These are phyloP conservation scores for Trichosanthes truncata DNA, from an alignment of 306 rosid species.

Conservation along the genomic window DNA sequence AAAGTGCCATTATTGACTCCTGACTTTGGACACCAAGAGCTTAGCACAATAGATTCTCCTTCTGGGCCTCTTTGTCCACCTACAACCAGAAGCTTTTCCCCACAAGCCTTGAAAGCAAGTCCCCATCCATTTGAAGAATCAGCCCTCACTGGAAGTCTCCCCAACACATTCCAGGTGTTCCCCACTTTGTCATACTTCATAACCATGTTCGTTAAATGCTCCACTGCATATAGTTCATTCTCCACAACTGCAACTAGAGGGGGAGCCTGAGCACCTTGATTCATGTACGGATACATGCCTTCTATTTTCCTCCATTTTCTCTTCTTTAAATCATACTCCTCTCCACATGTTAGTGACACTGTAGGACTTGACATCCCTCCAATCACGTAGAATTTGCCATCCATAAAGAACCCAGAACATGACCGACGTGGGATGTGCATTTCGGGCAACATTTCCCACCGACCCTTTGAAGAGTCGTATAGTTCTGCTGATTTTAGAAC, in stretches of 20 bases:
- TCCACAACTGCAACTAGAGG: slow-evolving; percentile 94
- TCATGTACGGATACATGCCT: slow-evolving; percentile 77
- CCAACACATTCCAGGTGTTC: slow-evolving; percentile 69
- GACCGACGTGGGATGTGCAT: slow-evolving; percentile 81
- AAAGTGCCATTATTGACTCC: slow-evolving; percentile 54
- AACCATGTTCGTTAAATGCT: slow-evolving; percentile 80
- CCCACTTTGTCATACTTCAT: slow-evolving; percentile 68
- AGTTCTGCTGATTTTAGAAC: slow-evolving; percentile 68
- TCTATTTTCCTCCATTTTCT: slow-evolving; percentile 70
- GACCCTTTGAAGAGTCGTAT: slow-evolving; percentile 57
- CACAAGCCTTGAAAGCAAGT: slow-evolving; percentile 95
- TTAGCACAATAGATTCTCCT: slow-evolving; percentile 72
- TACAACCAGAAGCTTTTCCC: slow-evolving; percentile 67
- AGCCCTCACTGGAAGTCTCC: slow-evolving; percentile 87
- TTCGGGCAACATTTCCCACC: slow-evolving; percentile 65
- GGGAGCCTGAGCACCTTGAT: slow-evolving; percentile 77
- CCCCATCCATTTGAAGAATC: slow-evolving; percentile 53
- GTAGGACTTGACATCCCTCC: slow-evolving; percentile 84
- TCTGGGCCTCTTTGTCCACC: slow-evolving; percentile 94
- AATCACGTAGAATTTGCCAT: slow-evolving; percentile 73
- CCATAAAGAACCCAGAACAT: slow-evolving; percentile 89
- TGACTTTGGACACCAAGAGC: slow-evolving; percentile 71
- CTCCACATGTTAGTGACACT: slow-evolving; percentile 75
- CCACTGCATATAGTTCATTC: slow-evolving; percentile 69
- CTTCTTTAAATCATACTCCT: slow-evolving; percentile 70